Conservation (phyloP, 139 green algal genomes). For the Chlamydomonas incerta region DNA sequence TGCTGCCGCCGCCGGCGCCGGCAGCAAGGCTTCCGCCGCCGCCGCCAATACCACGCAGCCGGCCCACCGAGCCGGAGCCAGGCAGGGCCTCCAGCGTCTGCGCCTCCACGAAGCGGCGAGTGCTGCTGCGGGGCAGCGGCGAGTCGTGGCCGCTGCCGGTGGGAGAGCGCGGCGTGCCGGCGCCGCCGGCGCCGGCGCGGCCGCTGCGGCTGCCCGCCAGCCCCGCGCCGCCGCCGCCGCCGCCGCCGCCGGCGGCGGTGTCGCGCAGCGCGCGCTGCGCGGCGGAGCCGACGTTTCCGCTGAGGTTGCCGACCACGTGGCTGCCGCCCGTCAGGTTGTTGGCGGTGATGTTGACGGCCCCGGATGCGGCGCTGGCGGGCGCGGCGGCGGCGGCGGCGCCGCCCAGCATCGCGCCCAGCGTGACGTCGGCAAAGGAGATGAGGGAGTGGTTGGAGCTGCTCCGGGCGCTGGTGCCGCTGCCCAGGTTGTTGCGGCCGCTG, state of each 20-base stretch:
- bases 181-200: neutral
- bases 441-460: conserved; percentile 33
- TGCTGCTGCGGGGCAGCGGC: neutral
- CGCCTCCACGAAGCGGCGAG: neutral
- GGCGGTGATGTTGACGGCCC: neutral
- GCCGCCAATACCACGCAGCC: neutral
- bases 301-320: neutral
- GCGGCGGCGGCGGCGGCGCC: no score
- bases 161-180: neutral
- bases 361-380: no score
- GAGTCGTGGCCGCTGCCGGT: neutral
- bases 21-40: neutral
- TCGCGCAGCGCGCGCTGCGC: no score
- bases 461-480: neutral
- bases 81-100: neutral
- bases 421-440: conserved; percentile 27
- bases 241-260: no score
- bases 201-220: neutral
- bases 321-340: neutral
- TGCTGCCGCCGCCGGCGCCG: no score
- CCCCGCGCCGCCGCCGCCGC: no score
- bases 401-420: neutral
- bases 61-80: neutral
- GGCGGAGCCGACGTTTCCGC: no score
- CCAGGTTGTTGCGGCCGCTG: no score